These are phyloP conservation scores for Spizellomyces punctatus DNA, from an alignment of 192 early-diverging fungal genomes.

Conservation along the genomic window DNA sequence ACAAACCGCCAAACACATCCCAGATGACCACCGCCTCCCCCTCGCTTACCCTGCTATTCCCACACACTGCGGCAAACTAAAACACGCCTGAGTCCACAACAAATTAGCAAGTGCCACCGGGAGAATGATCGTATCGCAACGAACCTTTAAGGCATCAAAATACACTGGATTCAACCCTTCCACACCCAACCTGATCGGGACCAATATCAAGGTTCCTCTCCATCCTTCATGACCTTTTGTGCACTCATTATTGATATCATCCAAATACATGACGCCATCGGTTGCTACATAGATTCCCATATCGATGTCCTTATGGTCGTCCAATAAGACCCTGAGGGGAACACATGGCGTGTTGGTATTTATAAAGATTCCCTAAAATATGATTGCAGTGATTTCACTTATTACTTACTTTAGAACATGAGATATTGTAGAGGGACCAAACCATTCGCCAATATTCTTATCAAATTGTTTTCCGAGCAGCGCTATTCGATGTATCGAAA, in stretches of 20 bases:
- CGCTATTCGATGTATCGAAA: conserved; percentile 94
- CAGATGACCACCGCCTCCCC: neutral
- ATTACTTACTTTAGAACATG: conserved; percentile 73
- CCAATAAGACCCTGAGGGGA: conserved; percentile 58
- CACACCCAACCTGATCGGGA: conserved; percentile 88
- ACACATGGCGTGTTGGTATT: conserved; percentile 8
- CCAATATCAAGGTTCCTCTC: conserved; percentile 70
- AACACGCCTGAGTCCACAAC: conserved; percentile 54
- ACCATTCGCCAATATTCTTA: conserved; percentile 96
- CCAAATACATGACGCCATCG: conserved; percentile 76
- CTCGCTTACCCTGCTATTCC: conserved; percentile 85
- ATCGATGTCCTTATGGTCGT: conserved; percentile 55
- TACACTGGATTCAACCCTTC: conserved; percentile 89
- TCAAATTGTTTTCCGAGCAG: conserved; percentile 78
- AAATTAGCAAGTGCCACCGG: conserved; percentile 4
- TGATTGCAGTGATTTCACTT: conserved; percentile 2
- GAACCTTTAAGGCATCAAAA: conserved; percentile 67
- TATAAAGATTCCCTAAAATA: conserved; percentile 2
- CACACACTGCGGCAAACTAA: conserved; percentile 75
- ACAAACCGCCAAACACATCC: neutral
- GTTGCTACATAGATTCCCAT: conserved; percentile 76
- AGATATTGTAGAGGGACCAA: conserved; percentile 88
- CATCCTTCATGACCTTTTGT: conserved; percentile 36
- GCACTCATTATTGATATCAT: conserved; percentile 56
- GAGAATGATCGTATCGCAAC: conserved; percentile 8